A percentile compares a stretch with the other conserved stretches of the same genome.
phyloP scores from a whole-genome alignment of 2,329 filamentous ascomycete species.

The Leptographium flavum region DNA sequence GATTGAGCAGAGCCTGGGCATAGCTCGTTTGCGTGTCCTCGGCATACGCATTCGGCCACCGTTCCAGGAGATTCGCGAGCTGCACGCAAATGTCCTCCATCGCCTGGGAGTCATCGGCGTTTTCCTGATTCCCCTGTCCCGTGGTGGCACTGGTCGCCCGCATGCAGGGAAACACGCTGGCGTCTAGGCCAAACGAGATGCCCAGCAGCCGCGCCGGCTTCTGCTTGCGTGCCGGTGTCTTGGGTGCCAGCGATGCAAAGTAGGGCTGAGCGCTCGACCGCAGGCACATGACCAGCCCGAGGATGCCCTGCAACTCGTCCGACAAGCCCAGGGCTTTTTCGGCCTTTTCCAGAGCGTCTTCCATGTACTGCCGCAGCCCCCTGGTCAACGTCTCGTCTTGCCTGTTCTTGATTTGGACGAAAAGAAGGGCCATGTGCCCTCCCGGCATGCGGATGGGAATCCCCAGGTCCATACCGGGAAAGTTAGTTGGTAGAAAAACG shows the following conservation, averaged over 20 bases:
- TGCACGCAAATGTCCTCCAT: neutral
- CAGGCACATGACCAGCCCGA: slow-evolving; percentile 3
- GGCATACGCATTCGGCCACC: neutral
- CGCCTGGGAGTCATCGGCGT: neutral
- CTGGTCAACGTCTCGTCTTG: neutral
- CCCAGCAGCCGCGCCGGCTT: neutral
- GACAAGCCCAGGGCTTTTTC: neutral
- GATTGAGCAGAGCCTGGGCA: too few relatives aligned
- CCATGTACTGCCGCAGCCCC: slow-evolving; percentile 1
- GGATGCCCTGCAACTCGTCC: neutral
- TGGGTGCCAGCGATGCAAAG: too few relatives aligned
- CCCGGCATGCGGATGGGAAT: neutral
- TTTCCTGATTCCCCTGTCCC: neutral
- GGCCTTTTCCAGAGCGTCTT: neutral
- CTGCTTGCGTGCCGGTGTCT: neutral
- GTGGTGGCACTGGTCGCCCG: neutral
- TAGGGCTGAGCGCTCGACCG: neutral
- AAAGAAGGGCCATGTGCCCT: neutral
- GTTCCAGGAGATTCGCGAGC: neutral
- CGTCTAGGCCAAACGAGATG: neutral
- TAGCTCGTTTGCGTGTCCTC: too few relatives aligned
- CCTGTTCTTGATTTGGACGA: slow-evolving; percentile 1
- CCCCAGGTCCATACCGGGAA: slow-evolving; percentile 2
- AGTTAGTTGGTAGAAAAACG: slow-evolving; percentile 1
- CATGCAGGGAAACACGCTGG: neutral